A percentile compares a stretch with the other conserved stretches of the same genome.
Conservation (phyloP, 1,284 basidiomycete species). For the Marasmius oreades region DNA sequence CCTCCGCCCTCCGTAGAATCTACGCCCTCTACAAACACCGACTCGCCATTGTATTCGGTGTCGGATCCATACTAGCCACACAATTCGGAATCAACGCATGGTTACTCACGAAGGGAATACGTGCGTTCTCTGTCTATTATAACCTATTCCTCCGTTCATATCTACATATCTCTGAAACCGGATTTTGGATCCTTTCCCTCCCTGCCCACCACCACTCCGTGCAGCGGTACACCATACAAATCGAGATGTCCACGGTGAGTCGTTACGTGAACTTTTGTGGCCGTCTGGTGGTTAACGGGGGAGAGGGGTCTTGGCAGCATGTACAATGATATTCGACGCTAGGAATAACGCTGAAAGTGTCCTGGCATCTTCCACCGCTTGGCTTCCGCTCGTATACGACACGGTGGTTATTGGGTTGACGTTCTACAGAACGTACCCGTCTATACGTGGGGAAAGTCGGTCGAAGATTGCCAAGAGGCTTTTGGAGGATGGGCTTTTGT, state of each 20-base stretch:
- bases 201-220: too few species aligned
- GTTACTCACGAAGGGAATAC: conserved; percentile 40
- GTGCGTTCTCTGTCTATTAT: conserved; percentile 24
- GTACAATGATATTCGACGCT: conserved; percentile 46
- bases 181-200: neutral
- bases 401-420: conserved; percentile 48
- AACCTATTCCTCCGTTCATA: too few species aligned
- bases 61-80: conserved; percentile 33
- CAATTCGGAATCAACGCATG: conserved; percentile 45
- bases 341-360: neutral
- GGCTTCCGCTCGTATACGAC: conserved; percentile 54
- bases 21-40: conserved; percentile 42
- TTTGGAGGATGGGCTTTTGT: conserved; percentile 49
- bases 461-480: conserved; percentile 42
- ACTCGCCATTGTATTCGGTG: conserved; percentile 30
- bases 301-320: conserved; percentile 39
- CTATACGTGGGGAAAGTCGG: conserved; percentile 34
- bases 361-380: conserved; percentile 45
- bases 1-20: too few species aligned
- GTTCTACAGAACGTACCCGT: conserved; percentile 39
- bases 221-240: conserved; percentile 32
- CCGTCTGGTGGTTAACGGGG: neutral
- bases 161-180: neutral
- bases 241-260: conserved; percentile 32
- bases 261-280: neutral